phyloP scores from a whole-genome alignment of 306 rosid genomes.

The Potentilla sterilis region DNA sequence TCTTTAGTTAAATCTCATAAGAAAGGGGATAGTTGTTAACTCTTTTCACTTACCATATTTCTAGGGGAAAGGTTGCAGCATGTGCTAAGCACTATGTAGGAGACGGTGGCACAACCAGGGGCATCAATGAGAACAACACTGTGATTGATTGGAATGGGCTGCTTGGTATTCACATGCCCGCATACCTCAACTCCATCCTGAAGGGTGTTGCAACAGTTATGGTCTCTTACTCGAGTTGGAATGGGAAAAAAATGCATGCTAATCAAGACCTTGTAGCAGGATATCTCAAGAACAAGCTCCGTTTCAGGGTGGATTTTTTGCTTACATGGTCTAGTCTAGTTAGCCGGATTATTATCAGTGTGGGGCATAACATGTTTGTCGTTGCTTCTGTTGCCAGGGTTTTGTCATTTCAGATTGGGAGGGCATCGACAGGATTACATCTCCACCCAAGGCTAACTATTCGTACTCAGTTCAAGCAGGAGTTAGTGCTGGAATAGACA shows the following conservation, averaged over 20 bases:
- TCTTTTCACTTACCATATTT: background rate
- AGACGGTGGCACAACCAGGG: slow-evolving; percentile 90
- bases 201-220: slow-evolving; percentile 81
- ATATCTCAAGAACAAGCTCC: slow-evolving; percentile 58
- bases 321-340: background rate
- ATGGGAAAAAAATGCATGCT: slow-evolving; percentile 76
- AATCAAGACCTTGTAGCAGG: slow-evolving; percentile 66
- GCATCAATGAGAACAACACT: slow-evolving; percentile 89
- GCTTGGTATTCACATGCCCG: slow-evolving; percentile 79
- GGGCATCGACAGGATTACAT: slow-evolving; percentile 77
- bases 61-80: slow-evolving; percentile 86
- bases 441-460: slow-evolving; percentile 82
- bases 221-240: slow-evolving; percentile 88
- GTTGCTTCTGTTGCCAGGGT: slow-evolving; percentile 44
- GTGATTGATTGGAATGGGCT: slow-evolving; percentile 51
- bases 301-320: slow-evolving; percentile 47
- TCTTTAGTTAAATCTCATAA: background rate
- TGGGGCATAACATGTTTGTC: slow-evolving; percentile 1
- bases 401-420: slow-evolving; percentile 87
- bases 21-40: background rate
- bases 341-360: background rate
- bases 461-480: slow-evolving; percentile 73
- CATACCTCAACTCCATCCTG: slow-evolving; percentile 50
- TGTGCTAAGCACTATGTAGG: slow-evolving; percentile 95
- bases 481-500: slow-evolving; percentile 78